Conservation (phyloP, 495 filamentous ascomycete species). For the Penicillium cosmopolitanum region DNA sequence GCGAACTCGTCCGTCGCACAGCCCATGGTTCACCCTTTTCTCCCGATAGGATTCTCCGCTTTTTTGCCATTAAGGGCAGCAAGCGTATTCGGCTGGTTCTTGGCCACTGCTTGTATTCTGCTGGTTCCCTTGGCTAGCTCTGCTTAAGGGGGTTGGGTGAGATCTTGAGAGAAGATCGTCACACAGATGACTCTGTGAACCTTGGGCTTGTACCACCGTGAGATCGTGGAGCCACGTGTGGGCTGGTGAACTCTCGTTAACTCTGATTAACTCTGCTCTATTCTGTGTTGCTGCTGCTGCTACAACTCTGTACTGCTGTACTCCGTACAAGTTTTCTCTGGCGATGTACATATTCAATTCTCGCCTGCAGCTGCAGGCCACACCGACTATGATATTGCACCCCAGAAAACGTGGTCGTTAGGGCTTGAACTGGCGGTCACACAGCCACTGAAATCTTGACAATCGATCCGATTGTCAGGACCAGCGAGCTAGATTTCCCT, state of each 20-base stretch:
- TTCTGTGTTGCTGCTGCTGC: neutral
- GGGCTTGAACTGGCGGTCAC: constrained; percentile 26
- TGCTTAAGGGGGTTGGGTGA: neutral
- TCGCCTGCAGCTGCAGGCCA: constrained; percentile 13
- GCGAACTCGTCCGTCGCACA: constrained; percentile 15
- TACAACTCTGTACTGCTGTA: neutral
- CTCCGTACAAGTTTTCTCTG: neutral
- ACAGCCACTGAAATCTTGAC: constrained; percentile 6
- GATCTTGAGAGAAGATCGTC: constrained; percentile 13
- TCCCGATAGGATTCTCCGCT: constrained; percentile 16
- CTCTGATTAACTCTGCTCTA: neutral
- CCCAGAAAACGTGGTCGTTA: constrained; percentile 30
- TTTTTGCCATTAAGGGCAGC: constrained; percentile 4
- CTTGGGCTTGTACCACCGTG: constrained; percentile 1
- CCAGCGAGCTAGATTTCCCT: no score
- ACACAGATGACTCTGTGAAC: constrained; percentile 4
- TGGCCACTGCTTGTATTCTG: neutral
- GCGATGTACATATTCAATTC: neutral
- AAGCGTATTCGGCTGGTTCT: constrained; percentile 13
- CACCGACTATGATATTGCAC: constrained; percentile 29
- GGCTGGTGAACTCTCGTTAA: neutral
- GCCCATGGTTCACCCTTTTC: constrained; percentile 12
- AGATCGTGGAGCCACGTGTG: constrained; percentile 33
- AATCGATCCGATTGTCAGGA: neutral
- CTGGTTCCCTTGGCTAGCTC: neutral